Conservation (phyloP, 75 land plant species). For the Chamaecyparis obtusa region DNA sequence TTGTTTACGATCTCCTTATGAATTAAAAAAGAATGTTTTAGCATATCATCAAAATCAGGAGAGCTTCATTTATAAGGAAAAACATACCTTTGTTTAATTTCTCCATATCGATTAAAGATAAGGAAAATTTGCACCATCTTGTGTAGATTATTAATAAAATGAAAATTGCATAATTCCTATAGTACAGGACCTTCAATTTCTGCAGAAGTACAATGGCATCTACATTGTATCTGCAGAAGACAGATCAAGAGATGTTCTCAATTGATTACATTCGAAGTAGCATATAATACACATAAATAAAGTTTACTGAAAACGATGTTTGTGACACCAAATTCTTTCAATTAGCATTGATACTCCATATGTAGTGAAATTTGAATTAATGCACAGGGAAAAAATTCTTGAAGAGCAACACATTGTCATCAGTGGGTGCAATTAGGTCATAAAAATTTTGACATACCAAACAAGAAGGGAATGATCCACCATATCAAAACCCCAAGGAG, state of each 20-base stretch:
- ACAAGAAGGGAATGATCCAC: not conserved
- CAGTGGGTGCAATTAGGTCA: not conserved
- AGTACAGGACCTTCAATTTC: not conserved
- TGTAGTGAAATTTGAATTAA: not conserved
- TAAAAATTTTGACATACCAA: not conserved
- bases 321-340: not conserved
- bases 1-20: not conserved
- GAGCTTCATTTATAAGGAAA: too few species aligned
- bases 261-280: not conserved
- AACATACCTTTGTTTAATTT: too few species aligned
- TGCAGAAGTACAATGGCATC: not conserved
- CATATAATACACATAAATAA: not conserved
- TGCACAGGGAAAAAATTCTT: not conserved
- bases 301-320: too few species aligned
- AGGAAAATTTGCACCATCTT: too few species aligned
- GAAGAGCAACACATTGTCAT: not conserved
- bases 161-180: not conserved
- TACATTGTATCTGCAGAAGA: not conserved
- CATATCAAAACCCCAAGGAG: not conserved
- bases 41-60: too few species aligned
- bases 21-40: not conserved
- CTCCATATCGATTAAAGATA: not conserved
- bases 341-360: not conserved
- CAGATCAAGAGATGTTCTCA: not conserved
- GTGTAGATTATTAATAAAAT: too few species aligned